Conservation (phyloP, 768 basidiomycete genomes). For the Harrya chromipes region DNA sequence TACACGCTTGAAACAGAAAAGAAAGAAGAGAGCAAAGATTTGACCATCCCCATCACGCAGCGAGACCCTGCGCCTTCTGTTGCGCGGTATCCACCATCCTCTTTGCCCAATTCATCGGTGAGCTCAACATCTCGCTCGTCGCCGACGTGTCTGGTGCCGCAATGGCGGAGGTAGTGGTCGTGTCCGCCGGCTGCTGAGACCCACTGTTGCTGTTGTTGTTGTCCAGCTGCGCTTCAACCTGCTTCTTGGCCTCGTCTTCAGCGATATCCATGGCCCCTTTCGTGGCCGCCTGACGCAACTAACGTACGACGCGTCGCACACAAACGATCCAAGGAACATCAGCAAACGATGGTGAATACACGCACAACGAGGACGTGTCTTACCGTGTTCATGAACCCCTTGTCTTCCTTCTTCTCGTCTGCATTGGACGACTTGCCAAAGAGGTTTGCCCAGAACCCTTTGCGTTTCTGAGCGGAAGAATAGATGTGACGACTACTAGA, state of each 20-base stretch:
- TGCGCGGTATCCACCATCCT: constrained; percentile 9
- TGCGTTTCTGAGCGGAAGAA: constrained; percentile 11
- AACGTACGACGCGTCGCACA: too few species aligned
- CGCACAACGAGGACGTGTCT: not conserved
- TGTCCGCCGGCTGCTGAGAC: constrained; percentile 1
- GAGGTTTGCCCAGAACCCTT: constrained; percentile 14
- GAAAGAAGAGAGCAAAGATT: too few species aligned
- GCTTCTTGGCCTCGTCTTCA: constrained; percentile 9
- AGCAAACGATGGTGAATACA: not conserved
- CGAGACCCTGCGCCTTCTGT: constrained; percentile 12
- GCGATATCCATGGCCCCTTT: constrained; percentile 7
- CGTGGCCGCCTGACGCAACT: not conserved
- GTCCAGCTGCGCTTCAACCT: not conserved
- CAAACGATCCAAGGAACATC: too few species aligned
- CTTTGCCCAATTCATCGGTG: constrained; percentile 18
- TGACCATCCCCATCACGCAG: too few species aligned
- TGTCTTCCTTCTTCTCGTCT: not conserved
- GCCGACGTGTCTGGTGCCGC: not conserved
- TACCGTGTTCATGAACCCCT: constrained; percentile 12
- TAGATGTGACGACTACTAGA: not conserved
- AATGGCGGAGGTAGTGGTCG: not conserved
- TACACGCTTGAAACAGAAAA: too few species aligned
- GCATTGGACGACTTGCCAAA: constrained; percentile 2
- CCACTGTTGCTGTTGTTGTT: not conserved
- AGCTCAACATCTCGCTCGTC: not conserved